These are phyloP conservation scores for Colletotrichum costaricense DNA, from an alignment of 2,329 filamentous ascomycete species.

Conservation along the genomic window DNA sequence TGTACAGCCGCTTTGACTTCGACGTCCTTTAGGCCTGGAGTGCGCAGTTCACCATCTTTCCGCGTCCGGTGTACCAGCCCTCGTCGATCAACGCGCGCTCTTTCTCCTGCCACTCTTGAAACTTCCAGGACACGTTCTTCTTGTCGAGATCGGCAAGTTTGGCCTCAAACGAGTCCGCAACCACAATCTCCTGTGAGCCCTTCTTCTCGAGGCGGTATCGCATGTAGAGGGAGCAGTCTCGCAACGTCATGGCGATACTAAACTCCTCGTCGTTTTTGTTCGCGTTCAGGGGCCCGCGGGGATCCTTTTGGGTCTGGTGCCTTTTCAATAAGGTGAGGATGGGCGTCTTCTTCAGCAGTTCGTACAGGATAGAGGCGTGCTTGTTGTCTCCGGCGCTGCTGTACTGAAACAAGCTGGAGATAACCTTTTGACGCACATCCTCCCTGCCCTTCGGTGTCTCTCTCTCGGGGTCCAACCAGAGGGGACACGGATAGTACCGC, in stretches of 20 bases:
- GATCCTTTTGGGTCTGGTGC: conserved; percentile 55
- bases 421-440: conserved; percentile 6
- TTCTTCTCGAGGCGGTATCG: conserved; percentile 45
- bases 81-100: conserved; percentile 73
- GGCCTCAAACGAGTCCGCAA: conserved; percentile 55
- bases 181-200: not conserved
- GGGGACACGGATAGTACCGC: conserved; percentile 30
- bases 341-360: not conserved
- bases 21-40: not conserved
- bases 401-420: conserved; percentile 13
- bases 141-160: conserved; percentile 82
- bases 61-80: conserved; percentile 70
- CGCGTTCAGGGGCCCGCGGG: conserved; percentile 54
- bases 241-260: conserved; percentile 80
- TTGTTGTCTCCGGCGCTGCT: conserved; percentile 11
- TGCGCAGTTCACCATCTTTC: conserved; percentile 31
- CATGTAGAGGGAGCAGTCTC: conserved; percentile 82
- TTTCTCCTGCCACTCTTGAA: conserved; percentile 73
- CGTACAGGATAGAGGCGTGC: conserved; percentile 16
- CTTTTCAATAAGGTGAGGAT: conserved; percentile 8
- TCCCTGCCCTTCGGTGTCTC: not conserved
- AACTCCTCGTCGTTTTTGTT: conserved; percentile 59
- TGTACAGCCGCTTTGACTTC: not conserved
- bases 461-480: conserved; percentile 30
- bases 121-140: conserved; percentile 76